Evolutionary conservation across 2,329 filamentous ascomycete genomes (phyloP), one percentile per base, ranked within the genome.

Genomic region (Gyromitra esculenta): DNA sequence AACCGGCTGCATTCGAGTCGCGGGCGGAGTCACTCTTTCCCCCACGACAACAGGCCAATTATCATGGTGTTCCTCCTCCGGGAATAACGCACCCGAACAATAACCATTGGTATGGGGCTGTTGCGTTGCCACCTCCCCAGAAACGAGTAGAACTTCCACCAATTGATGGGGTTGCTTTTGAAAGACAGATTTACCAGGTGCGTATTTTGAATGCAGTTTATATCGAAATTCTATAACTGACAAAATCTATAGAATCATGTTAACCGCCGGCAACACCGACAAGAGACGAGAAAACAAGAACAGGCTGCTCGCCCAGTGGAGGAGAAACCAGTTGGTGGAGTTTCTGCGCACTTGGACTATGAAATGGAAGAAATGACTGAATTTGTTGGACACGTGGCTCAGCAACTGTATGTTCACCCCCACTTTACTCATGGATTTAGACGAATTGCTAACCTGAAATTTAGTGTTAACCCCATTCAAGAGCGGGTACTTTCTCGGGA

Each of bases 321-420:
- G 64, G 80, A 81, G 52, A 81, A 80, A 64, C 79, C 80, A 11
- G 78, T 88, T 79, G 94, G 94, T 83, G 94, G 94, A 81, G 94
- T 97, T 50, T 96, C 94, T 81, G 93, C 93, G 82, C 92, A 96
- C 85, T 89, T 97, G 84, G 94, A 97, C 86, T 97, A 97, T 84
- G 94, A 97, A 85, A 95, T 97, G 89, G 93, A 97, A 83, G 87
- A 92, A 84, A 97, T 97, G 94, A 91, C 93, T 79, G 93, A 97
- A 83, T 97, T 97, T 84, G 94, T 97, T 83, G 91, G 93, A 78
- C 92, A 97, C 83, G 96, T 95, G 90, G 90, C 94, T 77, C 87
- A 91, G 84, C 88, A 88, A 86, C 88, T 92, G 88, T 90, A 89
- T 87, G 88, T 85, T 82, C 82, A 86, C 86, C 83, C 83, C 83